phyloP scores from a whole-genome alignment of 768 basidiomycete species.

The Baorangia bicolor region DNA sequence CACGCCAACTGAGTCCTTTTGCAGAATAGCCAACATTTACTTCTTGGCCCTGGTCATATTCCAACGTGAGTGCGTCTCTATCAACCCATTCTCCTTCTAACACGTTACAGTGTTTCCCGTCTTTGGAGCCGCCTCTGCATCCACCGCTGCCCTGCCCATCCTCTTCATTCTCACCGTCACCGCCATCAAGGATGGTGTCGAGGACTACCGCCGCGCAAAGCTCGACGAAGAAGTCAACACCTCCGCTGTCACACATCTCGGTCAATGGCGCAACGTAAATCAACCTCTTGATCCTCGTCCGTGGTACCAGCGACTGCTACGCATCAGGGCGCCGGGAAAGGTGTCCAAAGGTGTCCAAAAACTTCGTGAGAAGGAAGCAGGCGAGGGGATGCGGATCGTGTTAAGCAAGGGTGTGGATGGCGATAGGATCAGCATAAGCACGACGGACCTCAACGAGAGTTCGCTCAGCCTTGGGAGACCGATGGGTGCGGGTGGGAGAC shows the following conservation, averaged over 20 bases:
- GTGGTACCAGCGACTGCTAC: constrained; percentile 73
- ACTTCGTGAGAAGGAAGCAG: constrained; percentile 78
- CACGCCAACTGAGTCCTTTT: neutral
- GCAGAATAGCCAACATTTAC: constrained; percentile 87
- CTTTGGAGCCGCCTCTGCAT: constrained; percentile 84
- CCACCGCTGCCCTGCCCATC: constrained; percentile 81
- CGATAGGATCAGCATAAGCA: constrained; percentile 41
- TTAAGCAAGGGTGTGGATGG: constrained; percentile 45
- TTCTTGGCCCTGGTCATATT: constrained; percentile 82
- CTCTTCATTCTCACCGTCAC: constrained; percentile 86
- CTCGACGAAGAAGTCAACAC: constrained; percentile 96
- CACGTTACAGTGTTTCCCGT: constrained; percentile 70
- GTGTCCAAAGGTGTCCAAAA: constrained; percentile 84
- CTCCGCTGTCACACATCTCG: constrained; percentile 86
- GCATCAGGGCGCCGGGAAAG: constrained; percentile 66
- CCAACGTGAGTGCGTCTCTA: constrained; percentile 50
- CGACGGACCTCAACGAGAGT: constrained; percentile 43
- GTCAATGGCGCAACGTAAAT: constrained; percentile 89
- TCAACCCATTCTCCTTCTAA: constrained; percentile 8
- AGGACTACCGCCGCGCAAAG: constrained; percentile 87
- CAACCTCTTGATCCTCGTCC: constrained; percentile 73
- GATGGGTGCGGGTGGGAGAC: constrained; percentile 46
- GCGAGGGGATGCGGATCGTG: constrained; percentile 62
- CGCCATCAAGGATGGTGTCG: constrained; percentile 92
- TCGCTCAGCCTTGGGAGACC: constrained; percentile 39